Base-by-base conservation (phyloP, 768 basidiomycete species). In the Galerina sulciceps region DNA sequence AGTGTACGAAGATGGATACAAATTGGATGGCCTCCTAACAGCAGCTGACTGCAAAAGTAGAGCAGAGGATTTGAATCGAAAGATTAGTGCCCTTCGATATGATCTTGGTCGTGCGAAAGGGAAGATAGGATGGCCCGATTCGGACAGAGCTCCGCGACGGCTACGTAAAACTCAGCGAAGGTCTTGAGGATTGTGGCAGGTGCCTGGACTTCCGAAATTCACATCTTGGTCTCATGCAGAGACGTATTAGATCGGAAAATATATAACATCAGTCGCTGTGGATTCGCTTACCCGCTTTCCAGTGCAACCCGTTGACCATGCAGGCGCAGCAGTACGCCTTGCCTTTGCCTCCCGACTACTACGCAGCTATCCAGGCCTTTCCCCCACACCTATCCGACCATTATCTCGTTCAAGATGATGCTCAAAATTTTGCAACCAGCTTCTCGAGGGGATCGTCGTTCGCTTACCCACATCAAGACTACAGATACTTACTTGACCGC, bases 371-470 rank as follows among this genome's bases (percentile, higher is more conserved):
- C 26, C 26, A 65, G 56, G 23, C 61, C 52, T 34, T 55, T 38
- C 40, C 61, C 55, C 59, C 65, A 58, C 42, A 59, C 42, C 60
- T 60, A 43, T 57, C 65, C 59, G 70, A 73, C 69, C 65, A 70
- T 44, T 73, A 73, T 69, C 63, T 67, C 60, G 59, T 73, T 67
- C 63, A 69, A 65, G 61, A 67, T 66, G 74, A 72, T 58, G 70
- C 67, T 45, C 57, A 55, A 60, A 72, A 73, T 68, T 70, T 74
- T 70, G 66, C 69, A 59, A 66, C 47, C 51, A 64, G 74, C 81
- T 83, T 81, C 81, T 81, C 79, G 62, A 75, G 75, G 63, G 80
- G 81, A 83, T 83, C 81, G 74, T 76, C 80, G 64, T 69, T 73
- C 66, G 62, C 68, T 57, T 76, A 77, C 73, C 74, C 75, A 73